A percentile compares a stretch with the other conserved stretches of the same genome.
These are phyloP conservation scores for Paracoccidioides lutzii DNA, from an alignment of 2,329 filamentous ascomycete species.

Conservation along the genomic window DNA sequence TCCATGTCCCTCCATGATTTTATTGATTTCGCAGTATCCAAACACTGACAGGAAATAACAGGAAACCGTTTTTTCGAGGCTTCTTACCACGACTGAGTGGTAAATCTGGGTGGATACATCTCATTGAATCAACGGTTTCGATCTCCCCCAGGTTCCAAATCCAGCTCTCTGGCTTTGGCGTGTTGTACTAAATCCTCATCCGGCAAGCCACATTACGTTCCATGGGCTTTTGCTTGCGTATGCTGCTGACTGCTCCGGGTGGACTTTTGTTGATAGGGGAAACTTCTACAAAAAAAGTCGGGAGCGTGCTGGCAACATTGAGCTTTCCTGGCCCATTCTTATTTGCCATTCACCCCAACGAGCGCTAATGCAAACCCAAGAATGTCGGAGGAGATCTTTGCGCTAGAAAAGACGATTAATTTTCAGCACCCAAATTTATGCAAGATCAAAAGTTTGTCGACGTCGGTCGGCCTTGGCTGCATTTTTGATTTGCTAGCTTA, in stretches of 20 bases:
- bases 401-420: not conserved
- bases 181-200: not conserved
- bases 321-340: not conserved
- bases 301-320: not conserved
- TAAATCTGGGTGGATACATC: too few species aligned
- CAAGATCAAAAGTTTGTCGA: not conserved
- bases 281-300: not conserved
- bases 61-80: too few species aligned
- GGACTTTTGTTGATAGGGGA: not conserved
- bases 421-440: not conserved
- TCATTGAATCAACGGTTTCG: too few species aligned
- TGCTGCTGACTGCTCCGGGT: not conserved
- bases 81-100: too few species aligned
- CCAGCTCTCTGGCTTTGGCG: not conserved
- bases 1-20: too few species aligned
- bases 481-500: not conserved
- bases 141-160: not conserved
- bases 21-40: too few species aligned
- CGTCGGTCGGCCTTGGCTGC: not conserved
- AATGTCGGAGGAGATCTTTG: not conserved
- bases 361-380: not conserved
- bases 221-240: not conserved
- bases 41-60: too few species aligned
- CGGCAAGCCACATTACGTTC: not conserved
- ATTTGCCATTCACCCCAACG: not conserved